Conservation (phyloP, 148 eudicot genomes). For the Spergularia bocconei region DNA sequence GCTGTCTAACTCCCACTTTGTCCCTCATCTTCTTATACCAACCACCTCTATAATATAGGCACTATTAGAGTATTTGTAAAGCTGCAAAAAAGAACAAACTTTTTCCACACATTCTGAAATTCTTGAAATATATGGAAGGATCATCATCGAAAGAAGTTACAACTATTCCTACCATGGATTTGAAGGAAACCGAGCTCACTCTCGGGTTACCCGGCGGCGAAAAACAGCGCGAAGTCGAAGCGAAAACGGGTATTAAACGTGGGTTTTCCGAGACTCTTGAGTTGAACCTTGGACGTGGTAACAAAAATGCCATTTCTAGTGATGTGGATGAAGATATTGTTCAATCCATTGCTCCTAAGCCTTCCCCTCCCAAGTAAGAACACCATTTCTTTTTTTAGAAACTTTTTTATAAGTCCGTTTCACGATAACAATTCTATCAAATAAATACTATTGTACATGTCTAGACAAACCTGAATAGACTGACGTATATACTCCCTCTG, state of each 20-base stretch:
- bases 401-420: too few species aligned
- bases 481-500: too few species aligned
- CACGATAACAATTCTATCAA: too few species aligned
- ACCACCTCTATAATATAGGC: background rate
- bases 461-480: too few species aligned
- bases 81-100: background rate
- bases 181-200: constrained; percentile 49
- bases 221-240: background rate
- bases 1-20: constrained; percentile 10
- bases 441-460: too few species aligned
- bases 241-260: constrained; percentile 20
- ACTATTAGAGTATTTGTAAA: too few species aligned
- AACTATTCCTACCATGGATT: constrained; percentile 22
- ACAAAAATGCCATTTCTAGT: background rate
- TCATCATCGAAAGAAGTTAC: constrained; percentile 23
- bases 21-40: background rate
- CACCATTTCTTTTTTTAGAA: background rate
- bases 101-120: too few species aligned
- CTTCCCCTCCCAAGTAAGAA: constrained; percentile 36
- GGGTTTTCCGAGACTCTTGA: constrained; percentile 33
- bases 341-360: constrained; percentile 21
- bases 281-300: constrained; percentile 21
- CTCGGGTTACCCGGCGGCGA: constrained; percentile 46
- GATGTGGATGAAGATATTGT: constrained; percentile 10
- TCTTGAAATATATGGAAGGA: constrained; percentile 14